A percentile compares a stretch with the other conserved stretches of the same genome.
Conservation (phyloP, 2,329 filamentous ascomycete genomes). For the Fusarium subtropicale region DNA sequence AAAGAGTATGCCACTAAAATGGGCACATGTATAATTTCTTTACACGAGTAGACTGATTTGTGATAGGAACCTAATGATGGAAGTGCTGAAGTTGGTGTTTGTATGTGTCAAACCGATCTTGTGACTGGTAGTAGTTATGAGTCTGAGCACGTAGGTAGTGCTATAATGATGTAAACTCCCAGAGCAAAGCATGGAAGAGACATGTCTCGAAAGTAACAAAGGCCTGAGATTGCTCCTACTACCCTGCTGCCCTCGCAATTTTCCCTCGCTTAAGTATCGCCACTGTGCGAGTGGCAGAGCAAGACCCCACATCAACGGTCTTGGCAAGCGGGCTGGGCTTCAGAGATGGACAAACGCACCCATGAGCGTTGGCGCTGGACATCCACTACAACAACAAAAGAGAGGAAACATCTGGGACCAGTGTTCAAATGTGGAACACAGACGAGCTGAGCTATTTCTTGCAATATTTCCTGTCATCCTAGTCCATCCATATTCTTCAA, state of each 20-base stretch:
- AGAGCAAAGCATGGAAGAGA: slow-evolving; percentile 7
- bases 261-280: slow-evolving; percentile 32
- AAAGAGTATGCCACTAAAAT: slow-evolving; percentile 13
- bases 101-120: neutral
- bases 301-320: slow-evolving; percentile 42
- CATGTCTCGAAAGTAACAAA: neutral
- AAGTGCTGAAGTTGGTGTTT: neutral
- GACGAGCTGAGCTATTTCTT: slow-evolving; percentile 3
- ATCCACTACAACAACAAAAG: slow-evolving; percentile 24
- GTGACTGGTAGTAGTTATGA: neutral
- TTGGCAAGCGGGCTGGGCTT: slow-evolving; percentile 23
- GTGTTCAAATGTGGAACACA: slow-evolving; percentile 16
- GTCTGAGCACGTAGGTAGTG: neutral
- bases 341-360: slow-evolving; percentile 1
- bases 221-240: neutral
- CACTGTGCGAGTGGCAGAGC: slow-evolving; percentile 36
- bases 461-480: slow-evolving; percentile 13
- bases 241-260: neutral
- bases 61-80: neutral
- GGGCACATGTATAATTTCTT: slow-evolving; percentile 1
- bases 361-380: slow-evolving; percentile 26
- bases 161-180: neutral
- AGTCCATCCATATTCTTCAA: neutral
- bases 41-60: slow-evolving; percentile 8
- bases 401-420: slow-evolving; percentile 15